Conservation (phyloP, 1,284 basidiomycete species). For the Cryptococcus maquisensis region DNA sequence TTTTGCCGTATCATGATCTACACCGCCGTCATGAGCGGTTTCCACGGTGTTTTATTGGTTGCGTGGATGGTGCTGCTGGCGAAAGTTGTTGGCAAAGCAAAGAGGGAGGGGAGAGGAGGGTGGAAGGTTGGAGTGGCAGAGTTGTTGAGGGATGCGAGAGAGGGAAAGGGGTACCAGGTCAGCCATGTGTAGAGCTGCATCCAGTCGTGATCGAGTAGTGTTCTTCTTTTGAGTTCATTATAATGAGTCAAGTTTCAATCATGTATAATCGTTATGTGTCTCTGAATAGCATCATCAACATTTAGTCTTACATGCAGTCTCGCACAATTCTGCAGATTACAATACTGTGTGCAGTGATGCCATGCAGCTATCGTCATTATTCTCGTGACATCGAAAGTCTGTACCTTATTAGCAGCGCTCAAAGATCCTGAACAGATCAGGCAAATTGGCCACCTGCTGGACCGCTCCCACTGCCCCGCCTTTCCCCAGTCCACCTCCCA, state of each 20-base stretch:
- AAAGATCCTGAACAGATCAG: conserved; percentile 84
- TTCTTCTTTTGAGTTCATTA: too few relatives aligned
- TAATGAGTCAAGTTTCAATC: too few relatives aligned
- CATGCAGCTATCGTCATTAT: too few relatives aligned
- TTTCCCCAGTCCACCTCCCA: not conserved
- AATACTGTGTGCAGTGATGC: too few relatives aligned
- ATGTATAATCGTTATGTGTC: too few relatives aligned
- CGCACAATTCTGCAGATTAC: too few relatives aligned
- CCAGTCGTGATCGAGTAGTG: too few relatives aligned
- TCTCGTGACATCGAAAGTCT: too few relatives aligned
- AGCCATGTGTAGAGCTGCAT: too few relatives aligned
- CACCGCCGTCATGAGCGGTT: not conserved
- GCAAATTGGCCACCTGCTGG: conserved; percentile 77
- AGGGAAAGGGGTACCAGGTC: not conserved
- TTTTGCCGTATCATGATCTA: not conserved
- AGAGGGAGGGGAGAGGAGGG: not conserved
- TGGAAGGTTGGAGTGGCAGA: not conserved
- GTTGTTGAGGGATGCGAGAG: not conserved
- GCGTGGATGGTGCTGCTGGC: not conserved
- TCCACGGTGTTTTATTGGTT: not conserved
- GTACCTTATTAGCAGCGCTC: conserved; percentile 76
- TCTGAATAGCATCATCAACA: too few relatives aligned
- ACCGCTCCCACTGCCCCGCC: conserved; percentile 56
- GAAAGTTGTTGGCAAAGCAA: not conserved
- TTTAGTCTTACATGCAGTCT: too few relatives aligned